Percentiles rank a stretch among this genome's conserved stretches.
Conservation (phyloP, 164 flowering plant species). For the Sedum album region DNA sequence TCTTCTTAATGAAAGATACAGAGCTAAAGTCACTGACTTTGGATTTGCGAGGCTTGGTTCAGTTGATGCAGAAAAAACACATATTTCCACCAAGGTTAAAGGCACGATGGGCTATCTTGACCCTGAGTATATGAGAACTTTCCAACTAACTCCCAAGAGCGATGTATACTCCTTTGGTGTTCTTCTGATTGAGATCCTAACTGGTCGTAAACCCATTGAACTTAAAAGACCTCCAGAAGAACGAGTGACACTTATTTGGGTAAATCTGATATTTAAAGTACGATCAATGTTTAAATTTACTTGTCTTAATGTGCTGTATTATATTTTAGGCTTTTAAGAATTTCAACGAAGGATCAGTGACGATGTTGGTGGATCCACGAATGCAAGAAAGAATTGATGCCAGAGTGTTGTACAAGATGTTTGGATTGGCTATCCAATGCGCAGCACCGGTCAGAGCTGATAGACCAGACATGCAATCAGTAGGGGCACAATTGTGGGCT, state of each 20-base stretch:
- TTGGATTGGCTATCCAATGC: conserved; percentile 16
- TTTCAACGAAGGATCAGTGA: too few species aligned
- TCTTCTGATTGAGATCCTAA: too few species aligned
- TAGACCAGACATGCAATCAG: conserved; percentile 78
- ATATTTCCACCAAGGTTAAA: too few species aligned
- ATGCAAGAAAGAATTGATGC: conserved; percentile 48
- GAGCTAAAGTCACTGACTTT: too few species aligned
- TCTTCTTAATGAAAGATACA: conserved; percentile 69
- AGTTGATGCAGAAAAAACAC: too few species aligned
- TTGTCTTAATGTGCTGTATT: background rate
- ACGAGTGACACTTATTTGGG: too few species aligned
- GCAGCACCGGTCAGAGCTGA: conserved; percentile 1
- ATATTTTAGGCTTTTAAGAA: conserved; percentile 60
- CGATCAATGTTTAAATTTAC: background rate
- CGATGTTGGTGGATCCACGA: conserved; percentile 48
- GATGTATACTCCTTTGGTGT: too few species aligned
- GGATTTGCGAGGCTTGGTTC: too few species aligned
- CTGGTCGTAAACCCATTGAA: conserved; percentile 95
- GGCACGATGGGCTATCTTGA: too few species aligned
- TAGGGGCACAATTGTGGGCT: conserved; percentile 70
- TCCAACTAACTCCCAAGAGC: too few species aligned
- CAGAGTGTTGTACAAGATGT: conserved; percentile 40
- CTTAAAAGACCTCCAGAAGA: conserved; percentile 46
- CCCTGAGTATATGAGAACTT: too few species aligned
- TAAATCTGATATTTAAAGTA: conserved; percentile 21